Conservation (phyloP, 139 green algal genomes). For the Chlamydomonas sphaeroides region DNA sequence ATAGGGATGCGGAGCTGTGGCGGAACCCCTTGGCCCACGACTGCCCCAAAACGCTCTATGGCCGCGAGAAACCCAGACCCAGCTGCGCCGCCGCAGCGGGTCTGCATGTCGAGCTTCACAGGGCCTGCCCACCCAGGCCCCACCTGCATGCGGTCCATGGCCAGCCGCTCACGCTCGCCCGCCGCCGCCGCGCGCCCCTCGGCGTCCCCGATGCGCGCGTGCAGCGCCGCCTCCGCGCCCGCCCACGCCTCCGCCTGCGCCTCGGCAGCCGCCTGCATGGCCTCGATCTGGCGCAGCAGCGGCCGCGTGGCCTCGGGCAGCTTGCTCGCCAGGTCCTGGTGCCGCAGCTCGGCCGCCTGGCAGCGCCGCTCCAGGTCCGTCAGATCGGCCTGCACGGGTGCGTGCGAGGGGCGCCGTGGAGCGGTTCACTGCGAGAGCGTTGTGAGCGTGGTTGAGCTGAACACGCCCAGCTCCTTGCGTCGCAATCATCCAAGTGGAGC, state of each 20-base stretch:
- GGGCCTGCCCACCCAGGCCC: no score
- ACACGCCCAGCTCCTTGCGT: no score
- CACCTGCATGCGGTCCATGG: slow-evolving; percentile 51
- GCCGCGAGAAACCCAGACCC: no score
- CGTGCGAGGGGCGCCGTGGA: not conserved
- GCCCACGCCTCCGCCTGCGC: slow-evolving; percentile 72
- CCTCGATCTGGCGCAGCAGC: slow-evolving; percentile 93
- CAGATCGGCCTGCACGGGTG: slow-evolving; percentile 58
- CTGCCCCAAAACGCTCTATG: no score
- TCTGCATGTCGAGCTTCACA: no score
- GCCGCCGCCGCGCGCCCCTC: slow-evolving; percentile 66
- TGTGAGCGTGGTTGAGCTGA: no score
- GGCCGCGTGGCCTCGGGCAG: slow-evolving; percentile 92
- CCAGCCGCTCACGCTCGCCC: slow-evolving; percentile 51
- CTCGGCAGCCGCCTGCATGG: slow-evolving; percentile 74
- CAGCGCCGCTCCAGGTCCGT: slow-evolving; percentile 73
- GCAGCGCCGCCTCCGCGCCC: slow-evolving; percentile 76
- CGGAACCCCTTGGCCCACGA: not conserved
- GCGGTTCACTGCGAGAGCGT: no score
- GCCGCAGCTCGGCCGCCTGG: slow-evolving; percentile 84
- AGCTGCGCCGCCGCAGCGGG: no score
- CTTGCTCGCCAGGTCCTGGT: slow-evolving; percentile 86
- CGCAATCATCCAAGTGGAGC: no score
- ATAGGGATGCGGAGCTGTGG: not conserved
- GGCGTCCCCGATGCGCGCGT: slow-evolving; percentile 53